Base-by-base conservation (phyloP, 2,329 filamentous ascomycete species). In the Phoma herbarum region DNA sequence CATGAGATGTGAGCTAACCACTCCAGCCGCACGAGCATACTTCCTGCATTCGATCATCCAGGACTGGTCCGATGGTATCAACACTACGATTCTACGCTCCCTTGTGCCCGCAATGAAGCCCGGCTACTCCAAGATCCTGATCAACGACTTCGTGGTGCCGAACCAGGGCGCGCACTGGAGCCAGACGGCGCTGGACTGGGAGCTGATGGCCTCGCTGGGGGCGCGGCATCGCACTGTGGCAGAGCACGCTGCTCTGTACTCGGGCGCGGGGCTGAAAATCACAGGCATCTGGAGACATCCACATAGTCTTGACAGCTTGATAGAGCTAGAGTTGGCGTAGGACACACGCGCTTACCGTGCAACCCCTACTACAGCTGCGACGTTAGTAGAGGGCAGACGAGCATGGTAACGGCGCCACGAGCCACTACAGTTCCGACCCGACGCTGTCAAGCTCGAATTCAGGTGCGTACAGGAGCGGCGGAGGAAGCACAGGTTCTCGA, bases 31-130 rank as follows among this genome's bases (percentile, higher is more conserved):
- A 2, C 63, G 70, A 12, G 66, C 67, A 3, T 74, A 74, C 39
- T 73, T 63, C 46, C 54, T 74, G 0, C 67, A 71, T 46, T 68
- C 63, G 11, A 73, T 74, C 42, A 65, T 74, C 22, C 72, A 74
- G 14, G 71, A 74, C 49, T 74, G 70, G 68, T 64, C 64, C 41
- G 66, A 74, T 39, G 47, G 61, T 2, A 56, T 66, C 1, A 68
- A 67, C 47, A 56, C 60, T 0, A 28, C 60, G 1, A 75, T 75
- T 14, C 52, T 76, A 6, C 58, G 60, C 26, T 20, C 66, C 0
- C 64, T 74, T 0, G 59, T 68, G 2, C 60, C 70, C 1, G 72
- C 72, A 1, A 69, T 76, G 72, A 67, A 63, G 42, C 64, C 51
- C 25, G 67, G 67, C 1, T 71, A 73, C 39, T 73, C 70, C 2